Conservation (phyloP, 805 yeast species). For the Lachancea meyersii region DNA sequence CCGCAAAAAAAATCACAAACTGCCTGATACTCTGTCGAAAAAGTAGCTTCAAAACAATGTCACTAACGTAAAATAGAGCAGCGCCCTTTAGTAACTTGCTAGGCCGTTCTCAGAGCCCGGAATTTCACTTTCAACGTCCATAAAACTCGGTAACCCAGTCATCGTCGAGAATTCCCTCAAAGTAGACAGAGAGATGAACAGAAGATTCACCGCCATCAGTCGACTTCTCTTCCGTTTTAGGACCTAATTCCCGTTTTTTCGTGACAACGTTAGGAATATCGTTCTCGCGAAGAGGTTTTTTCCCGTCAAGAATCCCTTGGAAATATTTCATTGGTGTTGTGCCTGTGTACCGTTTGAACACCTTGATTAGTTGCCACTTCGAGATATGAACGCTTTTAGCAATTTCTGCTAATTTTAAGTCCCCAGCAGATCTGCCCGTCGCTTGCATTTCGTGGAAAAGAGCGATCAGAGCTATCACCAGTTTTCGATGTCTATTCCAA, state of each 20-base stretch:
- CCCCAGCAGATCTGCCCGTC: background rate
- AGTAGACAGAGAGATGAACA: background rate
- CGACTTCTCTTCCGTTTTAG: too few relatives aligned
- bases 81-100: too few relatives aligned
- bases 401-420: background rate
- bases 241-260: background rate
- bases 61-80: too few relatives aligned
- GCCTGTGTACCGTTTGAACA: background rate
- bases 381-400: background rate
- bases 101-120: too few relatives aligned
- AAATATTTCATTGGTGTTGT: background rate
- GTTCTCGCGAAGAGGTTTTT: background rate
- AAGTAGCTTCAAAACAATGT: too few relatives aligned
- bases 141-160: background rate
- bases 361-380: slow-evolving; percentile 1
- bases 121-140: background rate
- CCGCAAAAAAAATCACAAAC: too few relatives aligned
- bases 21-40: too few relatives aligned
- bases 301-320: background rate
- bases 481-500: slow-evolving; percentile 1
- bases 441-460: background rate
- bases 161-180: background rate
- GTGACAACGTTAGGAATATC: slow-evolving; percentile 1
- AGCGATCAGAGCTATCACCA: background rate
- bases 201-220: background rate